These are phyloP conservation scores for Helianthus annuus DNA, from an alignment of 129 eudicot genomes.

Conservation along the genomic window HanXRQr2.0-SUNRISE NC_035445.2:91878017-91878516, in stretches of 20 bases:
- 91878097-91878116: not conserved
- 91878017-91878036: conserved; percentile 35
- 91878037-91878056: conserved; percentile 71
- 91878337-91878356: not conserved
- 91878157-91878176: not conserved
- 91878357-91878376: too few relatives aligned
- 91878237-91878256: conserved; percentile 9
- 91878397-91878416: too few relatives aligned
- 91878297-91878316: not conserved
- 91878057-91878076: conserved; percentile 73
- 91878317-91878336: conserved; percentile 31
- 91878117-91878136: conserved; percentile 12
- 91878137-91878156: conserved; percentile 46
- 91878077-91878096: conserved; percentile 45
- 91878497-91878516: not conserved
- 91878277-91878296: conserved; percentile 1
- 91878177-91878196: not conserved
- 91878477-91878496: too few relatives aligned
- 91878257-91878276: conserved; percentile 27
- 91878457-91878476: too few relatives aligned
- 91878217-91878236: conserved; percentile 8
- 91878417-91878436: too few relatives aligned
- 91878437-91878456: too few relatives aligned
- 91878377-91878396: too few relatives aligned
- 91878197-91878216: not conserved